Evolutionary conservation across 2,329 filamentous ascomycete genomes (phyloP).

Genomic region (Chaetomium sp.): DNA sequence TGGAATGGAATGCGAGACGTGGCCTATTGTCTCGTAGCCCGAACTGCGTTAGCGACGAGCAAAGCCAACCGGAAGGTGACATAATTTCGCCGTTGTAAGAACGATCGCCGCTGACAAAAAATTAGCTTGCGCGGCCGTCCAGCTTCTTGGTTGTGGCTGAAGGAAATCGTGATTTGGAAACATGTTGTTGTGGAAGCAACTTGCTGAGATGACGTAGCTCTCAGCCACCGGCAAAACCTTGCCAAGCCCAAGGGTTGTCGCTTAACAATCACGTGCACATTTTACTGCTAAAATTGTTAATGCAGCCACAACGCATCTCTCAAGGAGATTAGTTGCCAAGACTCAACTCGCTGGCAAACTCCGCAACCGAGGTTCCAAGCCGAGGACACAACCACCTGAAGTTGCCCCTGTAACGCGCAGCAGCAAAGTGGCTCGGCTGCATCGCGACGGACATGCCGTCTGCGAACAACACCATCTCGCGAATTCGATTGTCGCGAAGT

Average conservation of each 20-base stretch:
- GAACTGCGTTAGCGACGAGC: background rate
- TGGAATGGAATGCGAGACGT: too few relatives aligned
- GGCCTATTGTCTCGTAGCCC: too few relatives aligned
- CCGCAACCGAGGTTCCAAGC: too few relatives aligned
- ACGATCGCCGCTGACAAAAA: background rate
- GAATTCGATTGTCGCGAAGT: background rate
- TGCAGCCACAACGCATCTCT: background rate
- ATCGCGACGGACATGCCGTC: background rate
- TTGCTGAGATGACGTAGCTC: background rate
- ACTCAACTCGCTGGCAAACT: background rate
- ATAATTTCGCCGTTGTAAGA: background rate
- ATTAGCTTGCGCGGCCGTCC: background rate
- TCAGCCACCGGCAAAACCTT: background rate
- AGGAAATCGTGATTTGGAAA: background rate
- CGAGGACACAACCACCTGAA: too few relatives aligned
- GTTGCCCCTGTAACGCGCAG: background rate
- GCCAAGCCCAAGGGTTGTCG: background rate
- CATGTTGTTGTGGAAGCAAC: background rate
- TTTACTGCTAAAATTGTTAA: background rate
- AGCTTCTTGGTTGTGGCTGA: background rate
- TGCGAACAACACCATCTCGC: background rate
- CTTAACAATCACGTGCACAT: background rate
- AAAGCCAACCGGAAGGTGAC: background rate
- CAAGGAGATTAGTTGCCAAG: background rate
- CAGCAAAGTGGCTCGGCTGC: background rate